Evolutionary conservation across 768 basidiomycete genomes (phyloP), one percentile per base, ranked within the genome.

Genomic region (Tephrocybe sp.): DNA sequence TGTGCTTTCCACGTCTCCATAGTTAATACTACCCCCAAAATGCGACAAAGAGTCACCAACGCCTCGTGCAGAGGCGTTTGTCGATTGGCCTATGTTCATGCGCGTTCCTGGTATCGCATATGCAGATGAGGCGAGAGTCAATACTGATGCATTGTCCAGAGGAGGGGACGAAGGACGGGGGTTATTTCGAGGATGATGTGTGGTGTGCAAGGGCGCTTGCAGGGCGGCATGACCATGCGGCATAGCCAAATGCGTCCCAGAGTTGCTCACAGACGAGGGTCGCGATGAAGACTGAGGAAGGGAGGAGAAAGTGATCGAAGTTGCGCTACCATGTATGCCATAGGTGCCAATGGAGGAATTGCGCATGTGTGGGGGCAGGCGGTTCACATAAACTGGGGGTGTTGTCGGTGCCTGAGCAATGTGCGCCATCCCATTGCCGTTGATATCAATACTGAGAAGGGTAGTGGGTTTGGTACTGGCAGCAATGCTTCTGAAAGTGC

Each of bases 381-480:
- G 80, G 55, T 78, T 72, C 11, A 74, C 56, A 48, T 78, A 75
- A 4, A 80, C 71, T 7, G 75, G 71, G 0, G 85, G 80, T 21
- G 87, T 85, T 30, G 73, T 62, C 34, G 90, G 84, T 9, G 84
- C 90, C 63, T 96, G 90, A 5, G 93, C 93, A 58, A 96, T 96
- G 67, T 96, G 93, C 0, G 88, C 93, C 77, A 93, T 85, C 11
- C 88, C 89, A 57, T 84, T 85, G 6, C 85, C 81, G 39, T 79
- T 81, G 21, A 93, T 66, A 62, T 98, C 95, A 55, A 96, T 82
- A 58, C 90, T 93, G n/a, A 97, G 74, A 21, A 98, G 69, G 0
- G 95, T 98, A 4, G 95, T 98, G 2, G 93, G 95, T 67, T 97
- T 97, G 11, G 95, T 98, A 60, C 88, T 91, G 5, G 88, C 90